Evolutionary conservation across 2,329 filamentous ascomycete species (phyloP).

Genomic region (Diaporthe capsici): DNA sequence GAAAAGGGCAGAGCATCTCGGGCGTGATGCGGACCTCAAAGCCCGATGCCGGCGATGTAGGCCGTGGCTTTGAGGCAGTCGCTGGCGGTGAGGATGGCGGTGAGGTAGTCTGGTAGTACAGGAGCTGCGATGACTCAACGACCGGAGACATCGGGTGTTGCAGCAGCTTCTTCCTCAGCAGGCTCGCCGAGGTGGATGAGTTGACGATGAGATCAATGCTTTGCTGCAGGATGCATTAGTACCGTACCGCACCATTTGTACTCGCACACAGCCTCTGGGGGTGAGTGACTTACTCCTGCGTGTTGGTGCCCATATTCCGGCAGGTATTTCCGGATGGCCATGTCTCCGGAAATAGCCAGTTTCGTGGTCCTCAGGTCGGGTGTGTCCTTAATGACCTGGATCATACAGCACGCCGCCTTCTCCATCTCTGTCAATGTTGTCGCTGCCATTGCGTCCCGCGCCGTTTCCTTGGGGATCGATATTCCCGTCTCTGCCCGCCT

Average conservation of each 20-base stretch:
- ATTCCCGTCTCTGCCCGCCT: conserved; percentile 27
- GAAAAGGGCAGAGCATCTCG: conserved; percentile 41
- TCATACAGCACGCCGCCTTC: conserved; percentile 38
- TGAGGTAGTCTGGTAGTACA: conserved; percentile 38
- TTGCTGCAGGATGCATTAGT: conserved; percentile 32
- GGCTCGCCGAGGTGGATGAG: conserved; percentile 39
- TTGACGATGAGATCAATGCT: conserved; percentile 41
- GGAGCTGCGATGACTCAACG: conserved; percentile 33
- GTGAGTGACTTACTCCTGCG: conserved; percentile 36
- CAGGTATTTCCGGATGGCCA: conserved; percentile 39
- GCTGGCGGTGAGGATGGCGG: conserved; percentile 33
- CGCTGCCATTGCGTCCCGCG: conserved; percentile 37
- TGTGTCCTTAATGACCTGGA: conserved; percentile 42
- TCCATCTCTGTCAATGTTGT: conserved; percentile 37
- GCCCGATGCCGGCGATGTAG: conserved; percentile 21
- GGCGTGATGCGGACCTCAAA: conserved; percentile 42
- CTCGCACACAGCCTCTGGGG: neutral
- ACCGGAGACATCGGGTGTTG: conserved; percentile 41
- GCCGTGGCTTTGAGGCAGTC: conserved; percentile 8
- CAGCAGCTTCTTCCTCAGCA: conserved; percentile 41
- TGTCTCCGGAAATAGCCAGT: conserved; percentile 38
- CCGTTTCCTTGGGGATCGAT: neutral
- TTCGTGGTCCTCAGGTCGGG: conserved; percentile 40
- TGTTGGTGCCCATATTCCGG: conserved; percentile 30
- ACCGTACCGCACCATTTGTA: too few species aligned